Base-by-base conservation (phyloP, 352 stramenopile species). In the Globisporangium apiculatum region DNA sequence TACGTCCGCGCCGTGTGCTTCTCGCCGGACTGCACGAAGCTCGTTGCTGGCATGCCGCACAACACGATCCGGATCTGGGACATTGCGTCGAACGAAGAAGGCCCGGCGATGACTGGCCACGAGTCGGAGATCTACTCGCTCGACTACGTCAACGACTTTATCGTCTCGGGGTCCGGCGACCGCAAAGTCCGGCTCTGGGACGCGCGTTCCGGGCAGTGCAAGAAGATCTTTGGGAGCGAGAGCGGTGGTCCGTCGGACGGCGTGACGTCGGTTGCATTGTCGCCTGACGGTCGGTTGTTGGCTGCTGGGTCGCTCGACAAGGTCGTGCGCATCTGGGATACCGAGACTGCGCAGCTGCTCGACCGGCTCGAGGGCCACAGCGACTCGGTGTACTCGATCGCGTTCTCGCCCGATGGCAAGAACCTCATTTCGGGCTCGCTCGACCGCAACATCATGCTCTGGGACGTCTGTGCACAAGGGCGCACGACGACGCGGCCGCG, bases 21-120 rank as follows among this genome's bases (percentile, higher is more conserved):
- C 55, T 94, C 84, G 51, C 84, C 82, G 0, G 84, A 92, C 57
- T 89, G 80, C 57, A 86, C 79, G 6, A 92, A 94, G 71, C 66
- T 94, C 1, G 79, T 92, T 31, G 84, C 84, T n/a, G 84, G 84
- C 45, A 94, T 94, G 84, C 84, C 82, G 35, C 84, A 92, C 61
- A 92, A 92, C 65, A 94, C 84, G 7, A 94, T 94, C 55, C 80
- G 83, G 18, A 79, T 91, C 46, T 94, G 84, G 84, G 84, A 94
- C 60, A 94, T 94, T 62, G 84, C 76, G 7, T 79, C 84, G 45
- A 91, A 94, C 59, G 83, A 94, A 53, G 84, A 94, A 79, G 82
- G 76, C 18, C 79, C 77, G 12, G 68, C 80, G 11, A 87, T 94
- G 75, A 84, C 82, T 45, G 84, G 84, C 49, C 84, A 94, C 62